phyloP scores from a whole-genome alignment of 495 filamentous ascomycete genomes.

The Penicillium macrosclerotiorum region DNA sequence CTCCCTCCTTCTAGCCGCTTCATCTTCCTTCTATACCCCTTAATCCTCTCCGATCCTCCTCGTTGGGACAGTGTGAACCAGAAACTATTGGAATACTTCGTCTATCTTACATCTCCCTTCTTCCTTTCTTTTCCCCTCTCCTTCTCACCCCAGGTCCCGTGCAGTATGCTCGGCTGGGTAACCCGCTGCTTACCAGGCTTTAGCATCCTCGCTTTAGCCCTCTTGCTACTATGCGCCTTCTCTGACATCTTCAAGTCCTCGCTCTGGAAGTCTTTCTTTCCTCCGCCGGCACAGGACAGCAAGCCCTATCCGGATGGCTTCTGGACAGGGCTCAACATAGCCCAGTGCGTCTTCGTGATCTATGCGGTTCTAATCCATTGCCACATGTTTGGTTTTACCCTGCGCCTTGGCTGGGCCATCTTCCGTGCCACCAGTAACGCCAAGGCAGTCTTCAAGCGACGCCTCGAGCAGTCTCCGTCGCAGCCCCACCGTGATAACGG shows the following conservation, averaged over 20 bases:
- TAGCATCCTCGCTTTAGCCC: constrained; percentile 32
- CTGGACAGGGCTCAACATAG: constrained; percentile 21
- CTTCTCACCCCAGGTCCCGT: background rate
- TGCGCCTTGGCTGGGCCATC: constrained; percentile 31
- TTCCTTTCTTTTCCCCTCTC: background rate
- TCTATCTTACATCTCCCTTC: background rate
- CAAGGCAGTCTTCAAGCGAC: constrained; percentile 23
- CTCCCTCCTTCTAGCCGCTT: background rate
- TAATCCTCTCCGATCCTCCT: background rate
- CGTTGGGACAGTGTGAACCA: no score
- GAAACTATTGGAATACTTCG: no score
- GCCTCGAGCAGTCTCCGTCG: constrained; percentile 6
- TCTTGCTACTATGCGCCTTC: constrained; percentile 24
- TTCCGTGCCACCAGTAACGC: constrained; percentile 21
- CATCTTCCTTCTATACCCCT: background rate
- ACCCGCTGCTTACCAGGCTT: constrained; percentile 38
- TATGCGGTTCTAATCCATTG: constrained; percentile 31
- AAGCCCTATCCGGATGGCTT: constrained; percentile 7
- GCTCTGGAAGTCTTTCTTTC: constrained; percentile 19
- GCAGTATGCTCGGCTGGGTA: constrained; percentile 32
- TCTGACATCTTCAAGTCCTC: constrained; percentile 17
- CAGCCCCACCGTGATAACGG: background rate
- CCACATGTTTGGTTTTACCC: constrained; percentile 29
- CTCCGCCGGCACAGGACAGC: constrained; percentile 3
- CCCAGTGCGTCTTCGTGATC: constrained; percentile 31